Evolutionary conservation across 1,139 yeast species (phyloP).

Genomic region (Blastobotrys indianensis): DNA sequence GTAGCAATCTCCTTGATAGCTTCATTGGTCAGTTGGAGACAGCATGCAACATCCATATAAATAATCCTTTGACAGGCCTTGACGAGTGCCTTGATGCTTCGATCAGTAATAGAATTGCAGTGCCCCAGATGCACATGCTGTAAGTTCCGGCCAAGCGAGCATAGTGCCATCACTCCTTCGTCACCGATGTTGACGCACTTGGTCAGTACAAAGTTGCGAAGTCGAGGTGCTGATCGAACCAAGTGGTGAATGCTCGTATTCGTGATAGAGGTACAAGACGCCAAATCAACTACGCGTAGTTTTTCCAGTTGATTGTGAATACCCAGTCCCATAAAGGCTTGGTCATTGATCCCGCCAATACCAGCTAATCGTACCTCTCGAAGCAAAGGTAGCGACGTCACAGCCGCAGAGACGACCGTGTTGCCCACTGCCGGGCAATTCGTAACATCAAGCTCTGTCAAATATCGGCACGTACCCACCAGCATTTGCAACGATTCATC

Average conservation of each 20-base stretch:
- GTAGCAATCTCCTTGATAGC: constrained; percentile 73
- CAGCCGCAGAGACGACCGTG: constrained; percentile 52
- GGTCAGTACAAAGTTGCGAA: constrained; percentile 82
- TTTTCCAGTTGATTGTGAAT: constrained; percentile 38
- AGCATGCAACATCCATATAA: constrained; percentile 92
- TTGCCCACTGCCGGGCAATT: constrained; percentile 75
- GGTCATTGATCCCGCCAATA: constrained; percentile 65
- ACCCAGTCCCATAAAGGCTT: constrained; percentile 34
- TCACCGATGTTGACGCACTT: constrained; percentile 89
- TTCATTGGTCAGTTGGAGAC: constrained; percentile 81
- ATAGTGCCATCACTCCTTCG: constrained; percentile 64
- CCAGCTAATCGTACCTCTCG: constrained; percentile 80
- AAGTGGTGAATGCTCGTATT: constrained; percentile 72
- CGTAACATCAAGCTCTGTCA: constrained; percentile 88
- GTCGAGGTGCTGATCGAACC: constrained; percentile 71
- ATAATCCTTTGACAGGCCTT: constrained; percentile 79
- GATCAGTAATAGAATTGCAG: constrained; percentile 84
- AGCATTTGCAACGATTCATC: constrained; percentile 62
- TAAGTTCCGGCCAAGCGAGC: constrained; percentile 70
- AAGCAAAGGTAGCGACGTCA: constrained; percentile 58
- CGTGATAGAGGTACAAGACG: constrained; percentile 76
- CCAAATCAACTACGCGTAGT: constrained; percentile 75
- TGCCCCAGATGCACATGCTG: constrained; percentile 94
- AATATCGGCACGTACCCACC: constrained; percentile 63
- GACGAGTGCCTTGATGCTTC: constrained; percentile 71